Conservation (phyloP, 805 yeast genomes). For the Candida sphagnicola region DNA sequence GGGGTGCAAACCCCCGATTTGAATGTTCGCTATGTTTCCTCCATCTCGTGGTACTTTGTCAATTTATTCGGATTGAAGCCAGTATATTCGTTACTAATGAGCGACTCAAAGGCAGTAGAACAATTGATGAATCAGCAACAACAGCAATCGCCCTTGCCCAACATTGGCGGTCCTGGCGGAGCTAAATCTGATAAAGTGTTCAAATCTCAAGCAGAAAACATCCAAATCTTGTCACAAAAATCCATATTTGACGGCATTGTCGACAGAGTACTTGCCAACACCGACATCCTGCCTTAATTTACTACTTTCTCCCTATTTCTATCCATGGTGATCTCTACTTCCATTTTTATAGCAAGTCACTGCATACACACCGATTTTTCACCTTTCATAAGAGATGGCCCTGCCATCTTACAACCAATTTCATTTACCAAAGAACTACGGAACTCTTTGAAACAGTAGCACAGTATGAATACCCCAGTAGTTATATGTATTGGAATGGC, state of each 20-base stretch:
- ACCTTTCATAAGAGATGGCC: too few species aligned
- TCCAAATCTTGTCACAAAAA: constrained; percentile 56
- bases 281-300: neutral
- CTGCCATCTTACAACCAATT: too few species aligned
- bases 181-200: constrained; percentile 63
- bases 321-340: too few species aligned
- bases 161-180: constrained; percentile 51
- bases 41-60: constrained; percentile 94
- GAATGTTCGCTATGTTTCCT: constrained; percentile 88
- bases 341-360: too few species aligned
- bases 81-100: constrained; percentile 66
- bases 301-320: neutral
- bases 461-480: constrained; percentile 31
- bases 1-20: constrained; percentile 82
- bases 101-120: constrained; percentile 44
- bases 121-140: constrained; percentile 42
- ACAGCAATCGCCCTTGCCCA: constrained; percentile 35
- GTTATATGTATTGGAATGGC: constrained; percentile 50
- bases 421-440: too few species aligned
- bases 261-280: constrained; percentile 40
- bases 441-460: too few species aligned
- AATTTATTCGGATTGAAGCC: constrained; percentile 81
- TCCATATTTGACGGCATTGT: constrained; percentile 57
- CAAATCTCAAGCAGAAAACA: constrained; percentile 66
- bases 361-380: neutral